phyloP scores from a whole-genome alignment of 805 yeast species.

The Brettanomyces nanus region DNA sequence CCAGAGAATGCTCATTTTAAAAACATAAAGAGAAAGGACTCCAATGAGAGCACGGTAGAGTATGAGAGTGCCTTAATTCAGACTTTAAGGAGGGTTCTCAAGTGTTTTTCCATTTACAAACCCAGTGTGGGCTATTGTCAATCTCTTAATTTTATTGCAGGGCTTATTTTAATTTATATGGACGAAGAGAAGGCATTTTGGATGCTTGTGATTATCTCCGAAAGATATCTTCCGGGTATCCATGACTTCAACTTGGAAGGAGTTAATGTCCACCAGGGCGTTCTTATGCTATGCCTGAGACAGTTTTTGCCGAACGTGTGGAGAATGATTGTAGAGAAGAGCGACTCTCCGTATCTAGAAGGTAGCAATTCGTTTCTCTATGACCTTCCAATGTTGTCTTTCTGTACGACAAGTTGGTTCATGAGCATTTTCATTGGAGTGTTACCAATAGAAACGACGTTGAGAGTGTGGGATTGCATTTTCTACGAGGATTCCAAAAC shows the following conservation, averaged over 20 bases:
- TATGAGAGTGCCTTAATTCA: conserved; percentile 60
- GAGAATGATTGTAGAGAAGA: conserved; percentile 34
- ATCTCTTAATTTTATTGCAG: conserved; percentile 87
- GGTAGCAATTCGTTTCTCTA: conserved; percentile 42
- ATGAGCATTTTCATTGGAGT: conserved; percentile 94
- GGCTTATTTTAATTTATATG: conserved; percentile 73
- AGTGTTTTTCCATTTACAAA: conserved; percentile 76
- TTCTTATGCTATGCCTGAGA: conserved; percentile 74
- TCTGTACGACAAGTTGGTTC: conserved; percentile 96
- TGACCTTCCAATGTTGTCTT: conserved; percentile 80
- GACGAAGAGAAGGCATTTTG: conserved; percentile 89
- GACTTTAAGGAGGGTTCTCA: conserved; percentile 70
- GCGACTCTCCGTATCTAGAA: conserved; percentile 8
- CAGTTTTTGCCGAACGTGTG: conserved; percentile 82
- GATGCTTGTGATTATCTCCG: conserved; percentile 91
- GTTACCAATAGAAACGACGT: conserved; percentile 78
- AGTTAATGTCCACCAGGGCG: conserved; percentile 92
- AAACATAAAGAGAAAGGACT: conserved; percentile 18
- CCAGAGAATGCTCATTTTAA: conserved; percentile 88
- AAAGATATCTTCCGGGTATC: conserved; percentile 78
- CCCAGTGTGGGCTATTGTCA: conserved; percentile 96
- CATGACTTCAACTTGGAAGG: conserved; percentile 90
- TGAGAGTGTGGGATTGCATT: conserved; percentile 90
- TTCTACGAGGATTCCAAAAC: conserved; percentile 90
- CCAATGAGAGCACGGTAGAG: conserved; percentile 10